Base-by-base conservation (phyloP, 2,329 filamentous ascomycete species). In the Exophiala phaeomuriformis region DNA sequence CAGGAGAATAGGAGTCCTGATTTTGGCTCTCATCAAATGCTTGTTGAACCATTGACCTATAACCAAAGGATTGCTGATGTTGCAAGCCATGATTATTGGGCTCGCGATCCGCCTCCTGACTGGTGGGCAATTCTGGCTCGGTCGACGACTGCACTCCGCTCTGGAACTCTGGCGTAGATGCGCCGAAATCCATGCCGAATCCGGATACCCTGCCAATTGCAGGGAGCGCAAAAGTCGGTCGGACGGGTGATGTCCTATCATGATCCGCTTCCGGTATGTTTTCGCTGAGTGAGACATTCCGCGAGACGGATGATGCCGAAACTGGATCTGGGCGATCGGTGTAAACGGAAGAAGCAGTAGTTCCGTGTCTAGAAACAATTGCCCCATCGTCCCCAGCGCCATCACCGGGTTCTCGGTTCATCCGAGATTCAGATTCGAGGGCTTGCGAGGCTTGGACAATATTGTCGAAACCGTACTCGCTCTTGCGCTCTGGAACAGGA, bases 21-120 rank as follows among this genome's bases (percentile, higher is more conserved):
- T 80, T 78, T 56, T 81, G 76, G 29, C 69, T 72, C 43, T 76
- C 73, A 63, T 84, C 81, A 63, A 86, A 86, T 10, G 83, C 83
- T 64, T 83, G 78, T 61, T 84, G 74, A 3, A 86, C 83, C 9
- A 80, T 78, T 1, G 80, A 79, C 35, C 69, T 70, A 63, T 81
- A 81, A n/a, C 79, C 78, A 12, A 75, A 58, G 1, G 78, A 80
- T 2, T 75, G 71, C 56, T 78, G 75, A 57, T 77, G 77, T 4
- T 76, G 72, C n/a, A 81, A 65, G 30, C 60, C 37, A 44, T 52
- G 52, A 4, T 9, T 6, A n/a, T 27, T 12, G 1, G 53, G 31
- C 30, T 35, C 40, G 19, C 4, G 31, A 10, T 30, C 31, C 32
- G 8, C 12, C 3, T 44, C 39, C 10, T 42, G 12, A 27, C 19